Evolutionary conservation across 805 yeast genomes (phyloP).

Genomic region (Torulaspora microellipsoides): DNA sequence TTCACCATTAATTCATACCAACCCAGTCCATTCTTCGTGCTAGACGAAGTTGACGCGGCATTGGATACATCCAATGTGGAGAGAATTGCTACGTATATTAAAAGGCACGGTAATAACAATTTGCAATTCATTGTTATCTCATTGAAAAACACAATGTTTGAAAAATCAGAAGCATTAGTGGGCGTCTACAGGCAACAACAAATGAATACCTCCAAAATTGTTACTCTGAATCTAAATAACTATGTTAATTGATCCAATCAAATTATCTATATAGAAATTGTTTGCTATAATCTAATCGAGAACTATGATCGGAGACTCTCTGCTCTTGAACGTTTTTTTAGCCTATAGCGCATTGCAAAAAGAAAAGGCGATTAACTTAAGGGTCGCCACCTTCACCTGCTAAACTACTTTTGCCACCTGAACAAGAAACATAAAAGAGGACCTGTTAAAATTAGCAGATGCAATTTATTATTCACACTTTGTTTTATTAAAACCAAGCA

Average conservation of each 20-base stretch:
- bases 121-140: slow-evolving; percentile 93
- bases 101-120: slow-evolving; percentile 64
- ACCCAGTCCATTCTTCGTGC: slow-evolving; percentile 92
- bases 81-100: slow-evolving; percentile 81
- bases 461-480: too few species aligned
- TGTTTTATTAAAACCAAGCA: too few species aligned
- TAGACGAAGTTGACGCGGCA: slow-evolving; percentile 98
- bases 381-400: too few species aligned
- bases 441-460: too few species aligned
- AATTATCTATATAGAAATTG: background rate
- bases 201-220: slow-evolving; percentile 65
- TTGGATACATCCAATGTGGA: slow-evolving; percentile 85
- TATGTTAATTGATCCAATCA: slow-evolving; percentile 41
- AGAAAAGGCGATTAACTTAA: too few species aligned
- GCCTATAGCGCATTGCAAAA: too few species aligned
- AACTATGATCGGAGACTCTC: too few species aligned
- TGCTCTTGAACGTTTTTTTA: too few species aligned
- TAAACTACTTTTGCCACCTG: too few species aligned
- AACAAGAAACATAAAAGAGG: too few species aligned
- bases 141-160: slow-evolving; percentile 80
- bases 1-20: slow-evolving; percentile 88
- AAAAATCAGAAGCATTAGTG: slow-evolving; percentile 82
- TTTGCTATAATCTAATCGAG: too few species aligned
- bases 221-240: slow-evolving; percentile 66
- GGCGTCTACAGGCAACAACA: slow-evolving; percentile 86